phyloP scores from a whole-genome alignment of 495 filamentous ascomycete species.

The Penicillium desertorum region DNA sequence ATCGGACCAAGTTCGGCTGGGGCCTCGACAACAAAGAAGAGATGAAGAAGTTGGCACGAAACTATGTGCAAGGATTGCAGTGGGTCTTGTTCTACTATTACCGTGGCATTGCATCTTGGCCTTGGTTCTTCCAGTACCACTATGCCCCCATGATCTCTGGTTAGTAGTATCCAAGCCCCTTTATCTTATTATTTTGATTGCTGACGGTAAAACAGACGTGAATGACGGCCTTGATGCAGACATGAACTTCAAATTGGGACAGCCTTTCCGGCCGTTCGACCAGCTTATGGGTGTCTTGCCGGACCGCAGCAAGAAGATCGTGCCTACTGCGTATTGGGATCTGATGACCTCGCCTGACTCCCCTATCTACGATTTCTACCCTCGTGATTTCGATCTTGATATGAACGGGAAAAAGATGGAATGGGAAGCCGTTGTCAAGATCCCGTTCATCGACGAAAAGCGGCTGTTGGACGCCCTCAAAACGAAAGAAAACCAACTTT shows the following conservation, averaged over 20 bases:
- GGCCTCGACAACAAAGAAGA: slow-evolving; percentile 79
- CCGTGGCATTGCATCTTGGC: slow-evolving; percentile 93
- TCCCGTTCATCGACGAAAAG: slow-evolving; percentile 95
- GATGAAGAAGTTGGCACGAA: slow-evolving; percentile 80
- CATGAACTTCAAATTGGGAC: slow-evolving; percentile 87
- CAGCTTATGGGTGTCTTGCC: slow-evolving; percentile 98
- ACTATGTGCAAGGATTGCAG: slow-evolving; percentile 96
- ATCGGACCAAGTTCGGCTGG: slow-evolving; percentile 87
- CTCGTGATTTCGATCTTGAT: slow-evolving; percentile 93
- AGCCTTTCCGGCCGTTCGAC: slow-evolving; percentile 91
- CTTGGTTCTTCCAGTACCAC: slow-evolving; percentile 96
- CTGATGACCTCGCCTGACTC: slow-evolving; percentile 89
- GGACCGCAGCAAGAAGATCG: slow-evolving; percentile 94
- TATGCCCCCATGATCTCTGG: slow-evolving; percentile 96
- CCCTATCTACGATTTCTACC: slow-evolving; percentile 99
- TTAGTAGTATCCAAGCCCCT: slow-evolving; percentile 31
- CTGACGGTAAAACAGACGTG: slow-evolving; percentile 60
- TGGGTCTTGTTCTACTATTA: slow-evolving; percentile 99
- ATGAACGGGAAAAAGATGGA: slow-evolving; percentile 99
- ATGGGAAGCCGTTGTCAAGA: slow-evolving; percentile 99
- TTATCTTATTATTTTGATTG: neutral
- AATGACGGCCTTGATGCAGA: slow-evolving; percentile 80
- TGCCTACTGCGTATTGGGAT: slow-evolving; percentile 81
- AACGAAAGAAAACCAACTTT: slow-evolving; percentile 73
- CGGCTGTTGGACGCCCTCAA: slow-evolving; percentile 82